phyloP scores from a whole-genome alignment of 805 yeast genomes.

The Ogataea populi-albae region DNA sequence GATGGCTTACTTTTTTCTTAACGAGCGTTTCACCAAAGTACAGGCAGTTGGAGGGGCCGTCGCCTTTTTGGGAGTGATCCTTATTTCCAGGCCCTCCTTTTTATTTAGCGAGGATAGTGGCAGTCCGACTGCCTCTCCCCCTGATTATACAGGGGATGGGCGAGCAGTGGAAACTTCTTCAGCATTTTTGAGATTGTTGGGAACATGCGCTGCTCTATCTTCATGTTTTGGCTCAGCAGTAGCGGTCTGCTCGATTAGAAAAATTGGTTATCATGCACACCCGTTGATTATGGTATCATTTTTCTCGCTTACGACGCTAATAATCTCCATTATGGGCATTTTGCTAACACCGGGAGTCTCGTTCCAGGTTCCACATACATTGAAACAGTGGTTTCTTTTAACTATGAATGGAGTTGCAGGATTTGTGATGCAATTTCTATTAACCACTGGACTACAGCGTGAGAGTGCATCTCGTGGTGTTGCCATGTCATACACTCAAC shows the following conservation, averaged over 20 bases:
- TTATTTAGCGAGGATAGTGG: constrained; percentile 45
- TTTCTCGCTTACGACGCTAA: constrained; percentile 59
- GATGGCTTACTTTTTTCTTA: constrained; percentile 62
- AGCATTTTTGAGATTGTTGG: constrained; percentile 53
- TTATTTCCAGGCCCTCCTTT: constrained; percentile 80
- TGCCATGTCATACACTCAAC: constrained; percentile 69
- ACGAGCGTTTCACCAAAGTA: constrained; percentile 60
- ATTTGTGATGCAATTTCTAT: constrained; percentile 72
- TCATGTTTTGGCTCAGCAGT: constrained; percentile 70
- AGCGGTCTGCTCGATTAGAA: constrained; percentile 69
- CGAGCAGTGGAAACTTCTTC: constrained; percentile 49
- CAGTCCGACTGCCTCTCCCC: constrained; percentile 1
- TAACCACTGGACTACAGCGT: constrained; percentile 80
- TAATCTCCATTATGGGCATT: constrained; percentile 54
- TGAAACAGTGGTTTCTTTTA: constrained; percentile 65
- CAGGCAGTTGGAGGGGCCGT: constrained; percentile 69
- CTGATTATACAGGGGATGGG: constrained; percentile 19
- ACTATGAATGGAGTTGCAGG: constrained; percentile 69
- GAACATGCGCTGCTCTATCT: constrained; percentile 57
- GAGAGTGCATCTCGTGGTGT: constrained; percentile 77
- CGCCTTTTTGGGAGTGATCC: constrained; percentile 71
- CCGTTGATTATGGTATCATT: constrained; percentile 77
- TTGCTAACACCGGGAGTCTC: constrained; percentile 54
- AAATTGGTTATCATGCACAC: constrained; percentile 75
- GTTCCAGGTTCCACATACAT: constrained; percentile 59